phyloP scores from a whole-genome alignment of 139 green algal species.

The Nannochloris sp. region DNA sequence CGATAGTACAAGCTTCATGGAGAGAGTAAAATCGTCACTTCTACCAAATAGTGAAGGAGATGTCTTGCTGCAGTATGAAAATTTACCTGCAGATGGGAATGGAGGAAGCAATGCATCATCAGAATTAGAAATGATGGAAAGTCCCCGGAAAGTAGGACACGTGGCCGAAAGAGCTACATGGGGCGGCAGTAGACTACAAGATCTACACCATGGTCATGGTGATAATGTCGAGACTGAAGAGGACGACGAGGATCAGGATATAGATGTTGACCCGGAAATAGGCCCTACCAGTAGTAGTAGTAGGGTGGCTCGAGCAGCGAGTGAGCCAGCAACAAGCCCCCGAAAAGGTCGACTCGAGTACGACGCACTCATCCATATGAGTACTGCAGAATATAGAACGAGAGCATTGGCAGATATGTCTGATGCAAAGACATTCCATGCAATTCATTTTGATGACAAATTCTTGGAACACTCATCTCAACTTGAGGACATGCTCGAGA shows the following conservation, averaged over 20 bases:
- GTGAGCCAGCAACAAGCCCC: not conserved
- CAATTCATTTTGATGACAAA: slow-evolving; percentile 2
- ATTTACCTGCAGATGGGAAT: too few relatives aligned
- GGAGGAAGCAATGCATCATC: slow-evolving; percentile 28
- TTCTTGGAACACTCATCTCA: not conserved
- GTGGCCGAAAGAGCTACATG: slow-evolving; percentile 14
- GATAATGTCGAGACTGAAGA: too few relatives aligned
- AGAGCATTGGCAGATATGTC: slow-evolving; percentile 46
- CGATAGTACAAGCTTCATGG: not conserved
- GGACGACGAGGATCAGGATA: not conserved
- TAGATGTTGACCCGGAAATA: not conserved
- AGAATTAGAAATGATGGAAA: slow-evolving; percentile 16
- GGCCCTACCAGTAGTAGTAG: not conserved
- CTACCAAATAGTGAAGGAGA: not conserved
- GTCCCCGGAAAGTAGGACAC: slow-evolving; percentile 4
- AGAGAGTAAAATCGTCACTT: not conserved
- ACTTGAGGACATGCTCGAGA: slow-evolving; percentile 4
- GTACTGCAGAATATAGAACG: slow-evolving; percentile 29
- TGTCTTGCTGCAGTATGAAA: too few relatives aligned
- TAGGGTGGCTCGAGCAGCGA: not conserved
- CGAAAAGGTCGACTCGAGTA: not conserved
- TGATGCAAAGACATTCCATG: slow-evolving; percentile 6
- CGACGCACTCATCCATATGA: slow-evolving; percentile 33
- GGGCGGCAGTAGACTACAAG: not conserved
- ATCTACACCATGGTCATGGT: too few relatives aligned